phyloP scores from a whole-genome alignment of 805 yeast species.

The Geotrichum ghanense region DNA sequence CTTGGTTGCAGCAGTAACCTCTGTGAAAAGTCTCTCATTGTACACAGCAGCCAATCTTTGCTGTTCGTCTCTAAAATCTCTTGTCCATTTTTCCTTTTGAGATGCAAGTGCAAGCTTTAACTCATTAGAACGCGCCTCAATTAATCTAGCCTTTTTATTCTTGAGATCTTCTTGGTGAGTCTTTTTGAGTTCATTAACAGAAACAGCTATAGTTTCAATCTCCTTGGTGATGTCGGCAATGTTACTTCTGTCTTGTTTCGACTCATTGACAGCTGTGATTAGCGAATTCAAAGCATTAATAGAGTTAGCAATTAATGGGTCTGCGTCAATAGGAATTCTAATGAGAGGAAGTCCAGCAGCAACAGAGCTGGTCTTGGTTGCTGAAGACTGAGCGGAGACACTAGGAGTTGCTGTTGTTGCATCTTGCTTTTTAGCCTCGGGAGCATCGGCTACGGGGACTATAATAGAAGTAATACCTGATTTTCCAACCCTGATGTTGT shows the following conservation, averaged over 20 bases:
- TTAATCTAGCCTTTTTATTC: conserved; percentile 20
- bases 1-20: conserved; percentile 55
- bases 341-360: conserved; percentile 12
- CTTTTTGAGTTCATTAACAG: conserved; percentile 12
- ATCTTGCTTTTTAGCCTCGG: neutral
- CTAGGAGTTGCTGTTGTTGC: too few relatives aligned
- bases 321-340: conserved; percentile 13
- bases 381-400: neutral
- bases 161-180: conserved; percentile 14
- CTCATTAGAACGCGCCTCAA: conserved; percentile 17
- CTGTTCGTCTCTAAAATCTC: conserved; percentile 54
- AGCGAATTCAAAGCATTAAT: conserved; percentile 24
- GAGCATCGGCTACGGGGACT: neutral
- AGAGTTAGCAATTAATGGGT: conserved; percentile 13
- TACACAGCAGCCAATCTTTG: conserved; percentile 48
- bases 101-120: conserved; percentile 22
- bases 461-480: neutral
- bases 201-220: conserved; percentile 14
- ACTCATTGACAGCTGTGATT: conserved; percentile 27
- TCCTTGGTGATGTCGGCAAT: conserved; percentile 16
- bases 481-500: neutral
- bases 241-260: conserved; percentile 21
- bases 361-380: neutral
- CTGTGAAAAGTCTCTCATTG: conserved; percentile 44
- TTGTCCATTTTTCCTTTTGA: conserved; percentile 46